Conservation (phyloP, 2,329 filamentous ascomycete genomes). For the Claviceps fusiformis region DNA sequence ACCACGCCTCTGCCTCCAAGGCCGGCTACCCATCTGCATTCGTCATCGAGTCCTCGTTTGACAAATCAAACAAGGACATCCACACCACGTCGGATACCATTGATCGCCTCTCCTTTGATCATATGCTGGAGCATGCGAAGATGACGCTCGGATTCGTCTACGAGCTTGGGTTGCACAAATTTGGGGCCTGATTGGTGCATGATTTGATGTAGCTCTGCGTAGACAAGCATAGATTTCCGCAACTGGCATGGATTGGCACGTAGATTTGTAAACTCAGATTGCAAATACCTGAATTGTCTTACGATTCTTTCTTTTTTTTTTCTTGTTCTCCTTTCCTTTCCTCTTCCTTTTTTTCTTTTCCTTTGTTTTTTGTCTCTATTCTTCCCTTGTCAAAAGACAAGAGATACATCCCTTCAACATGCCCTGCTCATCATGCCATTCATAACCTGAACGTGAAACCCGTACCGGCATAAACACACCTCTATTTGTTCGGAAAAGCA, state of each 20-base stretch:
- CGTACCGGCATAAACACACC: no score
- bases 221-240: no score
- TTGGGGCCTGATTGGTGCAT: constrained; percentile 18
- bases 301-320: no score
- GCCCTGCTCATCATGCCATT: no score
- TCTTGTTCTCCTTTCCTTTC: no score
- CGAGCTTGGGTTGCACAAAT: constrained; percentile 68
- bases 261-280: background rate
- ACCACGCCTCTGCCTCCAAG: constrained; percentile 61
- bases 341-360: no score
- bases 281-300: background rate
- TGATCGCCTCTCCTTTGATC: constrained; percentile 65
- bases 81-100: constrained; percentile 58
- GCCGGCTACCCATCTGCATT: constrained; percentile 64
- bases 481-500: no score
- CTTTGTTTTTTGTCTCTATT: no score
- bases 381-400: no score
- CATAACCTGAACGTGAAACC: no score
- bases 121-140: constrained; percentile 83
- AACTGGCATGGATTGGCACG: background rate
- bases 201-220: background rate
- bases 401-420: no score
- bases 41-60: constrained; percentile 62
- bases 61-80: constrained; percentile 52
- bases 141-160: constrained; percentile 74